Conservation (phyloP, 2,329 filamentous ascomycete genomes). For the Ophiostoma himal-ulmi region DNA sequence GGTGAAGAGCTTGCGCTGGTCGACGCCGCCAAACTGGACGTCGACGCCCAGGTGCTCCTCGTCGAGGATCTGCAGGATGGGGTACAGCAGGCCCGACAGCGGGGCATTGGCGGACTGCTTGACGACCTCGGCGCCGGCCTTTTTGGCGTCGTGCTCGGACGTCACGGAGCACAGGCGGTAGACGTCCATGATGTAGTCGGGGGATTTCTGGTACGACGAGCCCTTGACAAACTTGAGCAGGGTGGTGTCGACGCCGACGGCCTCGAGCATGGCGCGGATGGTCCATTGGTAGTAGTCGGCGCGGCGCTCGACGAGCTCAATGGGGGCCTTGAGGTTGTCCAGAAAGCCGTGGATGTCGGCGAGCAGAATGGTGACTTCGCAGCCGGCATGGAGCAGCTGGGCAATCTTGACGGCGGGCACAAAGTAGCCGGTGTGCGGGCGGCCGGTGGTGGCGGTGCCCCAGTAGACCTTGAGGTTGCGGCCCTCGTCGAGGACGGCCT, state of each 20-base stretch:
- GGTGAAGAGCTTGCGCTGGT: conserved; percentile 86
- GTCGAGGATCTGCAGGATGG: conserved; percentile 83
- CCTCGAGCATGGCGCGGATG: conserved; percentile 68
- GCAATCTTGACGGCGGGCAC: conserved; percentile 85
- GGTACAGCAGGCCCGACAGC: conserved; percentile 71
- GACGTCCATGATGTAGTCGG: conserved; percentile 80
- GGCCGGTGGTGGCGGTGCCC: conserved; percentile 81
- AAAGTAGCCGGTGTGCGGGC: conserved; percentile 85
- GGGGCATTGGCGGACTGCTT: conserved; percentile 80
- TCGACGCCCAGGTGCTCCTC: conserved; percentile 86
- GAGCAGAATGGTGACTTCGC: conserved; percentile 72
- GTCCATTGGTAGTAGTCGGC: conserved; percentile 76
- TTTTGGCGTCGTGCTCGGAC: conserved; percentile 76
- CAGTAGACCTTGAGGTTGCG: conserved; percentile 76
- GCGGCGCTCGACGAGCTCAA: conserved; percentile 77
- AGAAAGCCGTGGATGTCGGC: conserved; percentile 71
- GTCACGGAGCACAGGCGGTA: conserved; percentile 67
- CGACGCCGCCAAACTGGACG: conserved; percentile 75
- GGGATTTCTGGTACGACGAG: conserved; percentile 69
- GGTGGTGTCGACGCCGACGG: conserved; percentile 72
- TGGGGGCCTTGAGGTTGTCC: conserved; percentile 77
- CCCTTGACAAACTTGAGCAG: conserved; percentile 80
- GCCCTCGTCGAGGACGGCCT: conserved; percentile 64
- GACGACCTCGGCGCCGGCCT: conserved; percentile 87
- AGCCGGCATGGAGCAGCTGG: conserved; percentile 77